Conservation (phyloP, 129 eudicot genomes). For the Tanacetum coccineum region DNA sequence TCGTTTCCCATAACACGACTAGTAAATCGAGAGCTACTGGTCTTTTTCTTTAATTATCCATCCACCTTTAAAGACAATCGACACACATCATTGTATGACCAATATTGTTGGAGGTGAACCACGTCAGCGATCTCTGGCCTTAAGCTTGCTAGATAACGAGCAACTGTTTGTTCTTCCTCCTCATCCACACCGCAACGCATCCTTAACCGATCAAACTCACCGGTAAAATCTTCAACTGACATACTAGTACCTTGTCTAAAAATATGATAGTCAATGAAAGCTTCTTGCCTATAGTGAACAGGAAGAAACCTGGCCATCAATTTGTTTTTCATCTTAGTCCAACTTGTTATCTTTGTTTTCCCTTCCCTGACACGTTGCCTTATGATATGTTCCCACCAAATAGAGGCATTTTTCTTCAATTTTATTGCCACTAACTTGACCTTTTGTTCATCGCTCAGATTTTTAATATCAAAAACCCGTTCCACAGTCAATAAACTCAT, state of each 20-base stretch:
- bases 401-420: no score
- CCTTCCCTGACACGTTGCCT: no score
- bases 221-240: neutral
- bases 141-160: neutral
- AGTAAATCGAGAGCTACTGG: neutral
- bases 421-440: no score
- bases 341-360: no score
- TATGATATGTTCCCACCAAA: no score
- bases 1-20: neutral
- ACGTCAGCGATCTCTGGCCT: neutral
- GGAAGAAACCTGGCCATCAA: neutral
- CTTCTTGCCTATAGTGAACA: constrained; percentile 2
- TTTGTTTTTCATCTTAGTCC: neutral
- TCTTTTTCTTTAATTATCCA: neutral
- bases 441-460: no score
- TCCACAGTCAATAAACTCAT: no score
- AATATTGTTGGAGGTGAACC: neutral
- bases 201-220: neutral
- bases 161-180: neutral
- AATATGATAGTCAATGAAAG: neutral
- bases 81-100: neutral
- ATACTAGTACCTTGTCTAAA: neutral
- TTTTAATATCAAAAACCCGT: no score
- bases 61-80: neutral
- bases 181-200: neutral